phyloP scores from a whole-genome alignment of 495 filamentous ascomycete genomes.

The Neurospora sp. region DNA sequence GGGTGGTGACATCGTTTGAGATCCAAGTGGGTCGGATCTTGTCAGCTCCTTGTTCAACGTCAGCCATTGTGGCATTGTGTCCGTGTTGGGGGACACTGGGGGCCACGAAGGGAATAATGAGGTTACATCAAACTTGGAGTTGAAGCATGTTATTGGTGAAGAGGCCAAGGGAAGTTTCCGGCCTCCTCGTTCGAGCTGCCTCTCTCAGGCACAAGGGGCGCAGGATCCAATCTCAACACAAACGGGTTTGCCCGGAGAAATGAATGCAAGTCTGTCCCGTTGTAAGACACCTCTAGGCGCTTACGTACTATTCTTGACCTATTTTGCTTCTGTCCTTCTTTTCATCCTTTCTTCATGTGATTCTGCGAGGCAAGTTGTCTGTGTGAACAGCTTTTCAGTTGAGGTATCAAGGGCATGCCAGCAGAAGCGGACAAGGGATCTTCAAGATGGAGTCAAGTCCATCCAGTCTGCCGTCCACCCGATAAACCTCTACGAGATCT shows the following conservation, averaged over 20 bases:
- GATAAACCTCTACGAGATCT: background rate
- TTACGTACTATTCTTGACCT: background rate
- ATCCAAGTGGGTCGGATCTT: background rate
- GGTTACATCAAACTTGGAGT: background rate
- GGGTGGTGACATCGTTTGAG: background rate
- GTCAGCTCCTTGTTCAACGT: background rate
- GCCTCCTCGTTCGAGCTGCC: background rate
- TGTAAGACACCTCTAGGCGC: background rate
- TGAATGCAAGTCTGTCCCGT: background rate
- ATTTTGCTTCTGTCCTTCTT: background rate
- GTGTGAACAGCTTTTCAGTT: background rate
- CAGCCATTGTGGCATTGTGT: background rate
- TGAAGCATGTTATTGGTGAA: background rate
- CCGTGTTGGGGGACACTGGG: background rate
- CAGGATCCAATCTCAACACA: background rate
- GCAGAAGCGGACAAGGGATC: background rate
- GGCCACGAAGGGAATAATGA: background rate
- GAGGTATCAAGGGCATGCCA: background rate
- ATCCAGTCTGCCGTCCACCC: background rate
- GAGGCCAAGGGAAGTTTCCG: background rate
- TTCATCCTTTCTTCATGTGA: background rate
- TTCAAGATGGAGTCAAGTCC: background rate
- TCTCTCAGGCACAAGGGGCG: background rate
- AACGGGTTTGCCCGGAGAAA: background rate
- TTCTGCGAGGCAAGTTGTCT: background rate